Evolutionary conservation across 148 eudicot species (phyloP), one percentile per base, ranked within the genome.

Genomic region (Euryodendron excelsum): DNA sequence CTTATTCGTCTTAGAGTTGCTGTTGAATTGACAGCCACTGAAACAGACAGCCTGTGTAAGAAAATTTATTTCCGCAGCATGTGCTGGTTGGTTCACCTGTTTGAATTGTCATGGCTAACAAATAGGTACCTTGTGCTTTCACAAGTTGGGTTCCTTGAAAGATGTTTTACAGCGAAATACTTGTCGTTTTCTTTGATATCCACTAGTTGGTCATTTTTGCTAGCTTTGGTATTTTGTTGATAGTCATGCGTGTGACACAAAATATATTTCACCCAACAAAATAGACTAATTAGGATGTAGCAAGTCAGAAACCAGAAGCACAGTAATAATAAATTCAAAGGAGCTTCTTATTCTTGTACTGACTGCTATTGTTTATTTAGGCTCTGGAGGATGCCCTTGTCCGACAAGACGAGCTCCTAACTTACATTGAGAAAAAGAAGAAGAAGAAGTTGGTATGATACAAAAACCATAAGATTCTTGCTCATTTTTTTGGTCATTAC

Each of bases 371-470:
- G 30, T 73, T 74, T 59, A n/a, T 72, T 58, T 69, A 90, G 94
- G 91, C 90, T 64, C 41, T 90, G 80, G 91, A 88, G 82, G 91
- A 90, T 77, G 90, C 91, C 79, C 83, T 90, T 74, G 75, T 84
- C n/a, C 85, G 82, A 73, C 94, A 90, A 82, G 86, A 88, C 61
- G 94, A 90, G 80, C 91, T 90, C 72, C 44, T 87, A 48, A 86
- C 90, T 41, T 90, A 88, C 72, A 83, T 90, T 80, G 94, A 90
- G 86, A 90, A 90, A 72, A 90, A 90, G 79, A 90, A 90, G 87
- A 90, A 90, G 84, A 90, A 87, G 84, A 90, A 88, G 81, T 33
- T 82, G 82, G 88, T 79, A 85, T 21, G 58, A 3, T 53, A 45
- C 55, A n/a, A n/a, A 33, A 3, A 20, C 28, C 70, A 44, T 10